A percentile compares a stretch with the other conserved stretches of the same genome.
phyloP scores from a whole-genome alignment of 371 early-diverging fungal species.

The Lichtheimia ramosa region DNA sequence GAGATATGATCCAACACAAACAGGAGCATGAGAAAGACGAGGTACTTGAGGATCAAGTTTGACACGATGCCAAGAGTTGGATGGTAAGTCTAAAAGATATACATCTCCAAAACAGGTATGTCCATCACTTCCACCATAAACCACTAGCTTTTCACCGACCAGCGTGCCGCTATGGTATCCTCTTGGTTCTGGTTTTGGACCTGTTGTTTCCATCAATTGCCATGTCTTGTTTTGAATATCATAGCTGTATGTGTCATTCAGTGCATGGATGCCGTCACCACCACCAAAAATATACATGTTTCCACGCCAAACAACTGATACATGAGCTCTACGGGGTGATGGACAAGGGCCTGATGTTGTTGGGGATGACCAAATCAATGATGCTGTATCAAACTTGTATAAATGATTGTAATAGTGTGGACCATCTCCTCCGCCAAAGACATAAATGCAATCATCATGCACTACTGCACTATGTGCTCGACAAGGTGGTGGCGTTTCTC shows the following conservation, averaged over 20 bases:
- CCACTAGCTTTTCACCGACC: slow-evolving; percentile 75
- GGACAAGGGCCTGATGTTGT: slow-evolving; percentile 57
- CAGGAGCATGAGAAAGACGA: slow-evolving; percentile 79
- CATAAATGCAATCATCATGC: slow-evolving; percentile 59
- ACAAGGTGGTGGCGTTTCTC: slow-evolving; percentile 72
- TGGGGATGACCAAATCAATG: slow-evolving; percentile 64
- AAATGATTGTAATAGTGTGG: slow-evolving; percentile 81
- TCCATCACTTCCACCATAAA: slow-evolving; percentile 90
- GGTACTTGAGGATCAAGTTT: slow-evolving; percentile 59
- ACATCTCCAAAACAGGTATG: slow-evolving; percentile 84
- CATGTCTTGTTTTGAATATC: slow-evolving; percentile 46
- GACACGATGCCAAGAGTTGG: slow-evolving; percentile 54
- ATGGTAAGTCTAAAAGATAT: slow-evolving; percentile 68
- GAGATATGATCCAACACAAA: slow-evolving; percentile 82
- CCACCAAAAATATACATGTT: slow-evolving; percentile 84
- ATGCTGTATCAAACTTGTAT: slow-evolving; percentile 25
- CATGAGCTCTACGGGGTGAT: slow-evolving; percentile 75
- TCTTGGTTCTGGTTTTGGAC: slow-evolving; percentile 65
- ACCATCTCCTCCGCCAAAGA: slow-evolving; percentile 89
- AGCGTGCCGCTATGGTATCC: slow-evolving; percentile 88
- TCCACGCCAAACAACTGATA: slow-evolving; percentile 71
- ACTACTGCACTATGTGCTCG: slow-evolving; percentile 81
- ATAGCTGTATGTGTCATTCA: slow-evolving; percentile 68
- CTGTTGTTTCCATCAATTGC: slow-evolving; percentile 57
- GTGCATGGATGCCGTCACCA: slow-evolving; percentile 77